Conservation (phyloP, 768 basidiomycete species). For the Naganishia randhawae region DNA sequence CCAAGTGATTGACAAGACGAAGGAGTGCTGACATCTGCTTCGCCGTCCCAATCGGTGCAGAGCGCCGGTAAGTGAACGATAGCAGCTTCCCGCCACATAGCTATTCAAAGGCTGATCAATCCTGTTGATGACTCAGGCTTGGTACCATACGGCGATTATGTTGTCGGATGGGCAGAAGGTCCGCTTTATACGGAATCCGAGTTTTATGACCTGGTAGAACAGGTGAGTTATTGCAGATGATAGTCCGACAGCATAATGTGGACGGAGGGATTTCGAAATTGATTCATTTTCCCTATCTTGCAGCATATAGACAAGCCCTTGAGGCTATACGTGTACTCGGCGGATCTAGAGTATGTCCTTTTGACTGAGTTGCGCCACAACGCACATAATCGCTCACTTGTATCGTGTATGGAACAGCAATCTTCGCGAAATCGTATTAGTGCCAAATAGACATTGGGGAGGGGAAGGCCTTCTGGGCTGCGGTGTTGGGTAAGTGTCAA, state of each 20-base stretch:
- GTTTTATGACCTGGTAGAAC: conserved; percentile 93
- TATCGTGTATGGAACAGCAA: conserved; percentile 57
- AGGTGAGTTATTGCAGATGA: conserved; percentile 58
- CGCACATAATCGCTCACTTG: conserved; percentile 23
- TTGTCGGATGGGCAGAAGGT: conserved; percentile 90
- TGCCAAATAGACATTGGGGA: conserved; percentile 96
- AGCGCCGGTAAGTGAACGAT: conserved; percentile 17
- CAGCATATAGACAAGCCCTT: conserved; percentile 92
- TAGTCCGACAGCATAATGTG: no score
- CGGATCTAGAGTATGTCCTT: conserved; percentile 80
- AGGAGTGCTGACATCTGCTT: not conserved
- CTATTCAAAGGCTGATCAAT: not conserved
- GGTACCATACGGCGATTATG: conserved; percentile 79
- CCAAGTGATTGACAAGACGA: not conserved
- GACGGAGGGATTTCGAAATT: not conserved
- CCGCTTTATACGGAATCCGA: conserved; percentile 85
- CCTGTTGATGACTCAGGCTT: conserved; percentile 57
- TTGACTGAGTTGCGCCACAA: not conserved
- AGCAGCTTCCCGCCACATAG: not conserved
- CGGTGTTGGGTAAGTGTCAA: conserved; percentile 74
- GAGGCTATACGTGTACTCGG: conserved; percentile 91
- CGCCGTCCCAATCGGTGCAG: not conserved
- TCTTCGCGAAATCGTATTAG: conserved; percentile 83
- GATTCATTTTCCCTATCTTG: not conserved
- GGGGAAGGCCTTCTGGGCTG: conserved; percentile 93